Conservation (phyloP, 2,329 filamentous ascomycete species). For the Fusarium aywerte region DNA sequence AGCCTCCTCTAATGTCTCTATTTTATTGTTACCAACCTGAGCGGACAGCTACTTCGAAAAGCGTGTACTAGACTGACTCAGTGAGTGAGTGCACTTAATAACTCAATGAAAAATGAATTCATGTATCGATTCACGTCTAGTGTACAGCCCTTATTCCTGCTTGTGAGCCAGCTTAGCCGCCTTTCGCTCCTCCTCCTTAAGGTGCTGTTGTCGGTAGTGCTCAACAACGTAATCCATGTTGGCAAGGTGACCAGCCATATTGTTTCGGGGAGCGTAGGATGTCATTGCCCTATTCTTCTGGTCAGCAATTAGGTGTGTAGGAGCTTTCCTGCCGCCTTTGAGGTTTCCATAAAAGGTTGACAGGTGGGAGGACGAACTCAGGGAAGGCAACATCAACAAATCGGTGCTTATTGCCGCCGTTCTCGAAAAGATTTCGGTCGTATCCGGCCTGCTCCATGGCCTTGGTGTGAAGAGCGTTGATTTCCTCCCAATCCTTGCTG, state of each 20-base stretch:
- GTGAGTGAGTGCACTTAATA: constrained; percentile 7
- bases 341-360: not conserved
- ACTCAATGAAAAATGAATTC: constrained; percentile 41
- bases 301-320: constrained; percentile 33
- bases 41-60: not conserved
- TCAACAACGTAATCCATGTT: constrained; percentile 67
- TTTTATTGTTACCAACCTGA: too few species aligned
- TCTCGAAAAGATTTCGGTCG: constrained; percentile 66
- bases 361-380: constrained; percentile 60
- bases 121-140: constrained; percentile 42
- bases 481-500: constrained; percentile 61
- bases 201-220: constrained; percentile 66
- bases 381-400: constrained; percentile 66
- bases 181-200: constrained; percentile 67
- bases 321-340: not conserved
- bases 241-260: constrained; percentile 64
- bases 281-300: constrained; percentile 58
- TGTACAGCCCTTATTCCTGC: constrained; percentile 48
- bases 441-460: constrained; percentile 66
- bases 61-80: not conserved
- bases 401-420: constrained; percentile 56
- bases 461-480: constrained; percentile 64
- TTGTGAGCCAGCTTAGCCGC: constrained; percentile 59
- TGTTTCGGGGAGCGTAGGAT: constrained; percentile 61
- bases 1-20: too few species aligned